Evolutionary conservation across 129 eudicot species (phyloP), one percentile per base, ranked within the genome.

Genomic region (Apium graveolens): DNA sequence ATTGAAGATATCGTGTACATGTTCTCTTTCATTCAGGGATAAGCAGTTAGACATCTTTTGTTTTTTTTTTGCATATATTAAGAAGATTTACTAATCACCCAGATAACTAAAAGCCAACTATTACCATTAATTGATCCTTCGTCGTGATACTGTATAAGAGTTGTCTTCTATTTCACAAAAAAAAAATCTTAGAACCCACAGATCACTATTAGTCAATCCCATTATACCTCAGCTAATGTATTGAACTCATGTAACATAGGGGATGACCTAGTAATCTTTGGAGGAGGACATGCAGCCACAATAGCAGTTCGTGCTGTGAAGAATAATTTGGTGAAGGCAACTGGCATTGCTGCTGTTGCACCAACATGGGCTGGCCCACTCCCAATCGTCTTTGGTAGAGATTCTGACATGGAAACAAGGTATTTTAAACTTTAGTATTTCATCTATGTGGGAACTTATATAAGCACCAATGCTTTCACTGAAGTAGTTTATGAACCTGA

Each of bases 321-420:
- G 85, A 94, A 91, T 80, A 96, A 96, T 77, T 87, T 88, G 79
- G 87, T 94, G 85, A 94, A 87, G 86, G 92, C 96, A 82, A 82
- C 82, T 12, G 96, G 89, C 45, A 90, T 94, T 80, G 96, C 97
- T 80, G 93, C 97, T 38, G 85, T 94, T 81, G 98, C 97, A 51
- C 98, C 96, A 44, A 94, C 98, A 66, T 94, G 98, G 98, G 92
- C 98, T 63, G 98, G 98, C 73, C 98, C 98, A 75, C 97, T 94
- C 81, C 98, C 98, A n/a, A 94, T 94, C 72, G 98, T 94, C 79
- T 94, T 94, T 80, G 98, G 97, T 62, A 86, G 89, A 70, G 96
- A 90, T 85, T 87, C 97, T 57, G 84, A 80, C 78, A 88, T 93
- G 90, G 98, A 90, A 80, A 82, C 93, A 20, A 88, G 98, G 97